A percentile compares a stretch with the other conserved stretches of the same genome.
Conservation (phyloP, 805 yeast species). For the Zygosaccharomyces siamensis region DNA sequence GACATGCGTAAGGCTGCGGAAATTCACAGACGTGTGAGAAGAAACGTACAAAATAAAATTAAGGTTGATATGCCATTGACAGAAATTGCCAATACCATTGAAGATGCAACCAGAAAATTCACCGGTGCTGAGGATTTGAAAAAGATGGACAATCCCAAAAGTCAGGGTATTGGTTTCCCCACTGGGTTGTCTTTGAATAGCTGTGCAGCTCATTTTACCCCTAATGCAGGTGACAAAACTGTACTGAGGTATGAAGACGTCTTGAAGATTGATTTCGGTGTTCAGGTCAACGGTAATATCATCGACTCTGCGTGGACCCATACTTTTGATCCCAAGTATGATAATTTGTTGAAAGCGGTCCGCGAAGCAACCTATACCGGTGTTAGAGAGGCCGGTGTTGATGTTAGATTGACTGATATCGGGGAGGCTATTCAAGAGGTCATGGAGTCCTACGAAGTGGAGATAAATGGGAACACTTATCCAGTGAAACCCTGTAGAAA, state of each 20-base stretch:
- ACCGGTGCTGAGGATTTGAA: conserved; percentile 59
- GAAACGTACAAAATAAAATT: conserved; percentile 64
- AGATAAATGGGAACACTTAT: conserved; percentile 75
- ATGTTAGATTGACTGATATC: conserved; percentile 88
- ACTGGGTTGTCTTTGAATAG: conserved; percentile 93
- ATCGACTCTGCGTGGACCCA: conserved; percentile 94
- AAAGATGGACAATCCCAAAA: conserved; percentile 36
- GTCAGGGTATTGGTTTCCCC: conserved; percentile 94
- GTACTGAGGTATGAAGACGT: conserved; percentile 83
- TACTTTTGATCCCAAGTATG: conserved; percentile 80
- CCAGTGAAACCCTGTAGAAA: conserved; percentile 89
- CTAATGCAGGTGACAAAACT: conserved; percentile 88
- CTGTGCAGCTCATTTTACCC: conserved; percentile 97
- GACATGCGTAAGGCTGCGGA: conserved; percentile 96
- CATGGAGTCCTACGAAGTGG: conserved; percentile 95
- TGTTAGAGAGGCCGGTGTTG: conserved; percentile 87
- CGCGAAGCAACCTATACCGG: conserved; percentile 93
- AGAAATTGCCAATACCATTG: conserved; percentile 85
- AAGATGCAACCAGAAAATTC: conserved; percentile 72
- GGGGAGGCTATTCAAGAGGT: conserved; percentile 96
- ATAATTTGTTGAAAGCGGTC: conserved; percentile 76
- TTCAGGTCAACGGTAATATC: conserved; percentile 90
- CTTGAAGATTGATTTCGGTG: conserved; percentile 95
- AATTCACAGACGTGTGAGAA: conserved; percentile 86
- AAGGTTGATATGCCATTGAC: conserved; percentile 91